Conservation (phyloP, 495 filamentous ascomycete genomes). For the Barbatosphaeria neglecta region DNA sequence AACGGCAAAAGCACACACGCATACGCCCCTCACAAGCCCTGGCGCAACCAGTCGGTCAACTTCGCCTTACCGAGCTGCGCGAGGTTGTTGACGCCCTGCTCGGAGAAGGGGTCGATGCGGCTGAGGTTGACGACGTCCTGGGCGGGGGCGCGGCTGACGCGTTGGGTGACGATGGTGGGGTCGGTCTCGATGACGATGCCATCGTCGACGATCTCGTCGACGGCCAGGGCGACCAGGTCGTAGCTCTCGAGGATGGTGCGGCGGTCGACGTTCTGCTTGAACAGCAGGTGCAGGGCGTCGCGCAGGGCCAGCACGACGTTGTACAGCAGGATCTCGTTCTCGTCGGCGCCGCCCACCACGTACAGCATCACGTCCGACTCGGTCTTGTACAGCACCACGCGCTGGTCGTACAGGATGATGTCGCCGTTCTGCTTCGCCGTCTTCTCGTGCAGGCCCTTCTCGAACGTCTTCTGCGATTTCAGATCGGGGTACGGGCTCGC, state of each 20-base stretch:
- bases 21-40: conserved; percentile 42
- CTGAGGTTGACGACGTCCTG: conserved; percentile 76
- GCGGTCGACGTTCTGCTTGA: conserved; percentile 95
- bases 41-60: conserved; percentile 80
- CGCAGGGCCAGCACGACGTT: conserved; percentile 80
- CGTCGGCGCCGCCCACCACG: conserved; percentile 57
- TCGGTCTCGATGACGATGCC: conserved; percentile 96
- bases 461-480: conserved; percentile 89
- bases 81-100: conserved; percentile 89
- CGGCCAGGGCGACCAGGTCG: conserved; percentile 76
- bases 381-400: conserved; percentile 92
- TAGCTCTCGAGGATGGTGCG: conserved; percentile 97
- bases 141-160: conserved; percentile 83
- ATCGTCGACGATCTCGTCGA: conserved; percentile 94
- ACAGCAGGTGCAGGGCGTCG: conserved; percentile 79
- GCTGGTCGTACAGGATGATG: conserved; percentile 92
- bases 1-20: no score
- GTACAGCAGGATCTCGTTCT: conserved; percentile 95
- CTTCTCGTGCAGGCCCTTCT: conserved; percentile 92
- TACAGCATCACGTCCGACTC: conserved; percentile 77
- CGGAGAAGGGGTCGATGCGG: conserved; percentile 78
- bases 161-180: conserved; percentile 77
- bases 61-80: conserved; percentile 93
- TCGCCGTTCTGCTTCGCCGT: conserved; percentile 90
- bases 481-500: conserved; percentile 74